Conservation (phyloP, 805 yeast species). For the Nakazawaea populi region DNA sequence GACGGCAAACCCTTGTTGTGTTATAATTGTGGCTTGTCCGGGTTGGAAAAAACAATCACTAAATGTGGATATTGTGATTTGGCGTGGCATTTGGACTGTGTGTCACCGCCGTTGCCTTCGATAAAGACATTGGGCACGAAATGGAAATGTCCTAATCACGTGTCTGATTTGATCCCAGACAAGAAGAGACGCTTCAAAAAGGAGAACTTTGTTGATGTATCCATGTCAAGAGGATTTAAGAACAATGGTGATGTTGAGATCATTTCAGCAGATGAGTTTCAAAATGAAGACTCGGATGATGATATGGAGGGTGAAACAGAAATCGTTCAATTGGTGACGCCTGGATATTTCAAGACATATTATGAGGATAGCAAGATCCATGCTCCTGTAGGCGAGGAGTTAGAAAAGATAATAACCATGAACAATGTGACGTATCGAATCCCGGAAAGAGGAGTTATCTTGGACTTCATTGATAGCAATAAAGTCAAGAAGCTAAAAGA, state of each 20-base stretch:
- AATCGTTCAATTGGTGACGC: constrained; percentile 24
- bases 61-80: constrained; percentile 81
- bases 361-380: constrained; percentile 28
- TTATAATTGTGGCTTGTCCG: constrained; percentile 70
- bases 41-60: constrained; percentile 53
- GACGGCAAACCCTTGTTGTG: constrained; percentile 68
- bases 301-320: constrained; percentile 16
- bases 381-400: constrained; percentile 12
- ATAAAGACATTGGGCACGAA: constrained; percentile 69
- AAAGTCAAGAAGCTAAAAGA: constrained; percentile 29
- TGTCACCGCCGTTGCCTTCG: constrained; percentile 67
- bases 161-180: constrained; percentile 40
- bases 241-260: constrained; percentile 60
- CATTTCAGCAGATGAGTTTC: constrained; percentile 32
- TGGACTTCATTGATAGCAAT: constrained; percentile 61
- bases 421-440: constrained; percentile 52
- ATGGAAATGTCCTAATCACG: constrained; percentile 93
- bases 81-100: constrained; percentile 87
- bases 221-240: constrained; percentile 41
- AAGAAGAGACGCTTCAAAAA: constrained; percentile 44
- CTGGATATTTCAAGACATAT: constrained; percentile 28
- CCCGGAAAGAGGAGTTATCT: constrained; percentile 60
- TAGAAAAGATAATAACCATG: constrained; percentile 15
- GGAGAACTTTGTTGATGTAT: constrained; percentile 49
- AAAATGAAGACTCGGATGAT: constrained; percentile 33